Conservation (phyloP, 257 asterid genomes). For the Hygrophila difformis region DNA sequence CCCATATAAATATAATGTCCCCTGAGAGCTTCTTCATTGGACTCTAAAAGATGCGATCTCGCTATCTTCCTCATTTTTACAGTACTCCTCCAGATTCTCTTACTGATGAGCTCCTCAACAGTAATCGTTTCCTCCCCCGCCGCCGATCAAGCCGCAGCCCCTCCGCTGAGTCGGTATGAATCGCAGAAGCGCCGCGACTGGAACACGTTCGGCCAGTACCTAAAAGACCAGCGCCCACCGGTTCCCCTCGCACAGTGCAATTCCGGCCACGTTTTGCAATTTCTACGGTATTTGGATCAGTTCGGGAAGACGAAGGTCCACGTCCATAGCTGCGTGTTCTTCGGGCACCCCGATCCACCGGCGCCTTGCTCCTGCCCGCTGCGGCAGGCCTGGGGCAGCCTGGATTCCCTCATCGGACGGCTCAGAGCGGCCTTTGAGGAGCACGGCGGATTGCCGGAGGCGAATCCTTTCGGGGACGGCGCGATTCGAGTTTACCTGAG, state of each 20-base stretch:
- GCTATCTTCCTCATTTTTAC: not conserved
- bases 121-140: not conserved
- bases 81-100: not conserved
- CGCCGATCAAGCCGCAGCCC: not conserved
- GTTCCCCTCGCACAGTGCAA: constrained; percentile 16
- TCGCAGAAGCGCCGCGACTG: constrained; percentile 21
- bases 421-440: constrained; percentile 19
- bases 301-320: constrained; percentile 23
- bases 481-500: constrained; percentile 17
- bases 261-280: constrained; percentile 12
- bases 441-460: constrained; percentile 20
- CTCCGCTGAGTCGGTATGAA: constrained; percentile 15
- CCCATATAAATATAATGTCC: too few species aligned
- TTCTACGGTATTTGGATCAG: constrained; percentile 20
- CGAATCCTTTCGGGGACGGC: constrained; percentile 19
- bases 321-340: constrained; percentile 17
- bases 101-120: not conserved
- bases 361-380: constrained; percentile 21
- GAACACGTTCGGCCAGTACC: constrained; percentile 20
- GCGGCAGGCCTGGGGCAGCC: constrained; percentile 21
- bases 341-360: constrained; percentile 22
- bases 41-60: too few species aligned
- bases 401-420: constrained; percentile 18
- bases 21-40: too few species aligned
- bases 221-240: constrained; percentile 18